Conservation (phyloP, 495 filamentous ascomycete genomes). For the Aspergillus haitiensis region DNA sequence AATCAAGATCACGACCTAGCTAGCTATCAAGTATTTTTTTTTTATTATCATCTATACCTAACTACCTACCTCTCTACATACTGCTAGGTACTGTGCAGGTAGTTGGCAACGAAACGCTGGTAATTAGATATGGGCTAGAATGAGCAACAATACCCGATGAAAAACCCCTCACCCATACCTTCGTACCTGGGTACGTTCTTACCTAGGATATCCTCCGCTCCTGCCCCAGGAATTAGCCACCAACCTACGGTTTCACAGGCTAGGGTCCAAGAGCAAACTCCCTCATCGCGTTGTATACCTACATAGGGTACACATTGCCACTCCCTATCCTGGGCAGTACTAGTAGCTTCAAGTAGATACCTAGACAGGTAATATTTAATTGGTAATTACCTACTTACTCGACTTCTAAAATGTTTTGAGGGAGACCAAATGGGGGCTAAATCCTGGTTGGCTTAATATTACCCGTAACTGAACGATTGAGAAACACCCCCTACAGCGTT, state of each 20-base stretch:
- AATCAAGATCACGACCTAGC: no score
- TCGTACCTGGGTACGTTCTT: not conserved
- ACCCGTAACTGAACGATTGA: not conserved
- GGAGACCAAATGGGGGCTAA: not conserved
- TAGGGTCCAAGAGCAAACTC: no score
- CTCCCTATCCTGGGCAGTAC: no score
- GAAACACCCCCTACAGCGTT: no score
- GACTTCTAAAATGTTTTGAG: not conserved
- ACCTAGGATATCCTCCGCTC: conserved; percentile 1
- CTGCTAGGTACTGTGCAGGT: not conserved
- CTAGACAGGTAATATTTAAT: no score
- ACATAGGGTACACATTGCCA: no score
- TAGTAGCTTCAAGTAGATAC: no score
- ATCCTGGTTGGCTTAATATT: conserved; percentile 11
- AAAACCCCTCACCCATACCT: conserved; percentile 3
- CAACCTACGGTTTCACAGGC: no score
- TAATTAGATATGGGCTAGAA: not conserved
- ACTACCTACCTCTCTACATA: no score
- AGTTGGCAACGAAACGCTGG: not conserved
- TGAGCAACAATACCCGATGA: conserved; percentile 1
- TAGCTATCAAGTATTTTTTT: no score
- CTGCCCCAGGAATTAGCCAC: not conserved
- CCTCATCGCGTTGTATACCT: no score
- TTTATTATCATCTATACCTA: no score
- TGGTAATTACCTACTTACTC: not conserved